Evolutionary conservation across 208 protist genomes (phyloP), one percentile per base, ranked within the genome.

Genomic region (Crithidia acanthocephali): DNA sequence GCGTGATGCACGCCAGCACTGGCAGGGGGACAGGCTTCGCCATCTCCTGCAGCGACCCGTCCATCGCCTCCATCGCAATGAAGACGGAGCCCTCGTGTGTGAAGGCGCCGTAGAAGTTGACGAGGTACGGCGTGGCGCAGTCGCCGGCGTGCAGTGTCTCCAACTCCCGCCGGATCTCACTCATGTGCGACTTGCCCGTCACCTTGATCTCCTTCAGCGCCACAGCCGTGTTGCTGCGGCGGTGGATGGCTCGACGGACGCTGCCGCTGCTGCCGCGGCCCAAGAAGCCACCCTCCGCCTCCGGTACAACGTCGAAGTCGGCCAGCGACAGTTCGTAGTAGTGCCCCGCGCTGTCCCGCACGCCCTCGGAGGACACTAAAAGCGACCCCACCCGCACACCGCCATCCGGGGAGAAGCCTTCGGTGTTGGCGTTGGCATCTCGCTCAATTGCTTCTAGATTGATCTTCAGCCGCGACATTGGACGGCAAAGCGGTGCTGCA

Each of bases 61-160:
- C 94, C 72, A 98, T 80, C 64, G 87, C 94, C 76, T 98, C 91
- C 80, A 98, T 92, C 23, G 89, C 94, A 60, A 98, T 98, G 52
- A 92, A 94, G 22, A 96, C 87, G 0, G 87, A 90, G n/a, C 91
- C 94, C 52, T 96, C 92, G 51, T 93, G 78, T 23, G 72, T 85
- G 61, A 89, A 98, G 22, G 94, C 94, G n/a, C 90, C 90, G 74
- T 96, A 93, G 51, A 97, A 95, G 35, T 87, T 82, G 8, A 98
- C 92, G 30, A 98, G 71, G 62, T 91, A 81, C 30, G 65, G 66
- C 27, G 63, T 68, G 8, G 76, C 79, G 22, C 40, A 64, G 59
- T 70, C 74, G 28, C 79, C 75, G 1, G 80, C 68, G 76, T 95
- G 84, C 52, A 97, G 85, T 40, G 93, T 90, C 68, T 92, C 87